phyloP scores from a whole-genome alignment of 1,284 basidiomycete genomes.

The Phlebopus sp. region DNA sequence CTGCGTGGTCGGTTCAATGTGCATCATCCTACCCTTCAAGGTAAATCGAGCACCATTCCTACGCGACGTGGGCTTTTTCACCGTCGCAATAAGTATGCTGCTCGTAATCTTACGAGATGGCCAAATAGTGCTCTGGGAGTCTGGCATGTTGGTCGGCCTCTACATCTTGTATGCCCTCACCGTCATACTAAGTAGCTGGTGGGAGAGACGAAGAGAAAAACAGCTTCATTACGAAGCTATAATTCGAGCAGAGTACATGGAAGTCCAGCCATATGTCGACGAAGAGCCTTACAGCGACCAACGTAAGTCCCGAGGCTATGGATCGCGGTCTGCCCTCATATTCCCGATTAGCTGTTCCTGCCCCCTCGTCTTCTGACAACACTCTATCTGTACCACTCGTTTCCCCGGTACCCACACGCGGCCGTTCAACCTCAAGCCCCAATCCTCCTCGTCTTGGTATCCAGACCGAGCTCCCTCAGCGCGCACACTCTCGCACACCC shows the following conservation, averaged over 20 bases:
- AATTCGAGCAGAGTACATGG: slow-evolving; percentile 60
- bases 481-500: slow-evolving; percentile 37
- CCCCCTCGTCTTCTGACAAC: slow-evolving; percentile 7
- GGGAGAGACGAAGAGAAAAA: slow-evolving; percentile 54
- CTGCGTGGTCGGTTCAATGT: slow-evolving; percentile 95
- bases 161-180: slow-evolving; percentile 79
- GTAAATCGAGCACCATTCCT: slow-evolving; percentile 82
- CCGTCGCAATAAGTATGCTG: slow-evolving; percentile 70
- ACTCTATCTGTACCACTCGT: slow-evolving; percentile 15
- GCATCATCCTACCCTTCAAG: slow-evolving; percentile 90
- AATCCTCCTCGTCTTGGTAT: slow-evolving; percentile 38
- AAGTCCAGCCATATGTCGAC: slow-evolving; percentile 35
- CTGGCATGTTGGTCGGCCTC: slow-evolving; percentile 67
- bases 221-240: slow-evolving; percentile 47
- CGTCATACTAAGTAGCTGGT: slow-evolving; percentile 82
- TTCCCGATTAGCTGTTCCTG: background rate
- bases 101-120: slow-evolving; percentile 82
- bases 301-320: slow-evolving; percentile 43
- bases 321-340: slow-evolving; percentile 25
- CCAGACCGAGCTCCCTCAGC: slow-evolving; percentile 38
- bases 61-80: slow-evolving; percentile 93
- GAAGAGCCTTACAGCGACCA: slow-evolving; percentile 58
- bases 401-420: slow-evolving; percentile 31
- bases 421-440: slow-evolving; percentile 37
- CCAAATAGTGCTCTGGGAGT: slow-evolving; percentile 72